Base-by-base conservation (phyloP, 805 yeast species). In the Kregervanrija pseudodelftensis region DNA sequence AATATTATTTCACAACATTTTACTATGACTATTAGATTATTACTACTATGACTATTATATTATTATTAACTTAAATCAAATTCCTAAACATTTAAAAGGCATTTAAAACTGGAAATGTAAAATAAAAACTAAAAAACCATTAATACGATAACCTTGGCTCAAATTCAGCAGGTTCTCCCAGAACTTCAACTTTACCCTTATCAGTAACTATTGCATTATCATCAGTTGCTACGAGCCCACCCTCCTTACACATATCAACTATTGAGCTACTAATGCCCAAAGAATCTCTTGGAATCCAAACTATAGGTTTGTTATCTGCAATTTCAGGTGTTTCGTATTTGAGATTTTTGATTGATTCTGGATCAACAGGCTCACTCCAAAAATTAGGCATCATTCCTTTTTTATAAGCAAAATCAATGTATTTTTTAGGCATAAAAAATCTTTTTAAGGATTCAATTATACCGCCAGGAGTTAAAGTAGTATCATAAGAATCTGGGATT, bases 91-190 rank as follows among this genome's bases (percentile, higher is more conserved):
- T 7, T 7, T 22, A 4, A 22, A 22, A 7, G 7, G 28, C 28
- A 22, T 22, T 28, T 11, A 13, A 33, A 28, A 34, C 8, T 7
- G 28, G n/a, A n/a, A n/a, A n/a, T n/a, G n/a, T n/a, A 30, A 34
- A 14, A 22, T 28, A 5, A 40, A 30, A 2, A 40, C 13, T 33
- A 3, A 7, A 40, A 37, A 30, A 32, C 36, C 30, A 15, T 45
- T 15, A 47, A 47, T 46, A 50, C 38, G 16, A 73, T 57, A 33
- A 71, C 69, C 52, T 69, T 74, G 44, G 43, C 54, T 77, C 82
- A 59, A 77, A 84, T 40, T 76, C 76, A 4, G 93, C 93, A 41
- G 93, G 93, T 43, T 79, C 76, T 35, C 83, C 86, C 28, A 74
- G 67, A 53, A 70, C 80, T 7, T 59, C 60, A 15, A 74, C 63